These are phyloP conservation scores for Paralagenidium karlingii DNA, from an alignment of 352 stramenopile species.

Conservation along the genomic window DNA sequence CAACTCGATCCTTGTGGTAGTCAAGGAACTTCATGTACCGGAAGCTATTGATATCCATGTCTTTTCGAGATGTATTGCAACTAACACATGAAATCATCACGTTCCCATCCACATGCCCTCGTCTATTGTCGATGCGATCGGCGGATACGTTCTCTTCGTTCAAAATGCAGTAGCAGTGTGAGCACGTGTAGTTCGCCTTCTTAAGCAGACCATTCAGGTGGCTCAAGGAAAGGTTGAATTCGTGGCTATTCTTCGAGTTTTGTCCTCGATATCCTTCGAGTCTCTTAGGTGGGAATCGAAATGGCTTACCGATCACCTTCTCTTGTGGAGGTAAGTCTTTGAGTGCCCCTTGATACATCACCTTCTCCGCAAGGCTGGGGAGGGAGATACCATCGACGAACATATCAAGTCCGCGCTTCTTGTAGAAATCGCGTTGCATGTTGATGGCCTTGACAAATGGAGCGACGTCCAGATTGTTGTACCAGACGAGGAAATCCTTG, in stretches of 20 bases:
- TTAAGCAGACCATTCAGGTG: constrained; percentile 1
- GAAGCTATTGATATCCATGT: constrained; percentile 9
- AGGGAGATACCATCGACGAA: constrained; percentile 1
- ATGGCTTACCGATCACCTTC: background rate
- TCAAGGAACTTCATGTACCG: background rate
- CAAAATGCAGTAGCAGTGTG: constrained; percentile 1
- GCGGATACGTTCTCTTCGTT: constrained; percentile 2
- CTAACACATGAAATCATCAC: constrained; percentile 8
- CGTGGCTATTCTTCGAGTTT: background rate
- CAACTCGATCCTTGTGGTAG: constrained; percentile 1
- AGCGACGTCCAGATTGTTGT: constrained; percentile 20
- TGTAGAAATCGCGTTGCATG: constrained; percentile 1
- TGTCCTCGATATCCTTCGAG: constrained; percentile 1
- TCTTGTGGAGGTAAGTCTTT: background rate
- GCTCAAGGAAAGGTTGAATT: background rate
- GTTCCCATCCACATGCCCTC: constrained; percentile 3
- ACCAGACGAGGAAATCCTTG: constrained; percentile 20
- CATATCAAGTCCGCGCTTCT: constrained; percentile 1
- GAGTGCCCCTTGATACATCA: constrained; percentile 1
- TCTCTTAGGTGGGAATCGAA: background rate
- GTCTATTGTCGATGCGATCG: constrained; percentile 3
- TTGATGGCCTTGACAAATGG: constrained; percentile 12
- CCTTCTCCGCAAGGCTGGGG: background rate
- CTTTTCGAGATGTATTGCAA: constrained; percentile 13
- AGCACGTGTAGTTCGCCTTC: background rate